A percentile compares a stretch with the other conserved stretches of the same genome.
These are phyloP conservation scores for Rhizophagus sp. DNA, from an alignment of 192 early-diverging fungal genomes.

Conservation along the genomic window DNA sequence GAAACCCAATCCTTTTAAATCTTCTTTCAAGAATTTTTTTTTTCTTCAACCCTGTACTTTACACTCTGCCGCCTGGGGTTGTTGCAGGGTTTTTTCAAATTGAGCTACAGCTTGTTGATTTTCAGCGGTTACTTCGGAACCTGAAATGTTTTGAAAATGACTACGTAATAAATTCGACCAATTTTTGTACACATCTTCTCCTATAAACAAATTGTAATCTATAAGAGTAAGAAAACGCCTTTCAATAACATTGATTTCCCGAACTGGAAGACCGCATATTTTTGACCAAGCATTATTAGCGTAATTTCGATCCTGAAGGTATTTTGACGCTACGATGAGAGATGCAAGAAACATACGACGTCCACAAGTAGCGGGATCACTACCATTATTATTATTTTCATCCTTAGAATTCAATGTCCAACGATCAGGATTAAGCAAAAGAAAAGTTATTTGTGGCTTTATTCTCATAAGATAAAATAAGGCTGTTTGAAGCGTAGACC, in stretches of 20 bases:
- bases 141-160: constrained; percentile 22
- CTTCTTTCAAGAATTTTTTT: neutral
- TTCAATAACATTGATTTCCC: constrained; percentile 82
- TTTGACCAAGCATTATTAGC: constrained; percentile 87
- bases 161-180: constrained; percentile 47
- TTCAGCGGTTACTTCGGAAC: neutral
- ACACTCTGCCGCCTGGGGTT: neutral
- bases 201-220: constrained; percentile 76
- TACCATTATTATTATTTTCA: neutral
- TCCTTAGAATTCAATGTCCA: constrained; percentile 23
- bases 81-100: neutral
- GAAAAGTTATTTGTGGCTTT: constrained; percentile 13
- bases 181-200: constrained; percentile 47
- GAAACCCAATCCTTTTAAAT: neutral
- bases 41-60: neutral
- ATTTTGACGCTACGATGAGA: constrained; percentile 87
- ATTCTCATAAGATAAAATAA: constrained; percentile 68
- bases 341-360: constrained; percentile 84
- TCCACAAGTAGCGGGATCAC: constrained; percentile 47
- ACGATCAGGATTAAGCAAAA: constrained; percentile 13
- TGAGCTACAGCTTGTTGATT: neutral
- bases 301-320: constrained; percentile 81
- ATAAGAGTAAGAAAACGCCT: constrained; percentile 72
- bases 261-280: constrained; percentile 73
- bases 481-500: constrained; percentile 77